Base-by-base conservation (phyloP, 129 eudicot species). In the Silybum marianum region DNA sequence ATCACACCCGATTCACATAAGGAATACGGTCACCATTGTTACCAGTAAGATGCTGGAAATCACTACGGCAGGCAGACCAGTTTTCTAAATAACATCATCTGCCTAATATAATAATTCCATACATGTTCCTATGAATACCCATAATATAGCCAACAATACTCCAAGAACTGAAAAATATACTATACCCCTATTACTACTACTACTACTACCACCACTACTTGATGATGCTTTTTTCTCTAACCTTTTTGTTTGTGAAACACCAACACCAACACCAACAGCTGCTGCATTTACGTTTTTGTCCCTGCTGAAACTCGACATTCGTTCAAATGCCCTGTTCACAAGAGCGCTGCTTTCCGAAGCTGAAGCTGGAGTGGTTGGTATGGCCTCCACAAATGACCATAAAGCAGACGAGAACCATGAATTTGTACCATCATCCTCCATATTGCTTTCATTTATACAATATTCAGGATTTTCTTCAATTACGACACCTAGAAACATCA, bases 331-430 rank as follows among this genome's bases (percentile, higher is more conserved):
- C 83, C 67, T 85, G 78, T 90, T 90, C 73, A 92, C 93, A 70
- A 92, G 78, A 76, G 90, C 92, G 44, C 78, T 60, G 58, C 82
- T 87, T 84, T 95, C 98, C 0, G 98, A 87, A 74, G 98, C 98
- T 12, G 94, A 92, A 85, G 98, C 98, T 66, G 96, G 98, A 58
- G 91, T 88, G 10, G 98, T 84, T n/a, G 98, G 98, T 90, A 95
- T 95, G 2, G 96, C 88, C 68, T 95, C 98, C 82, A 95, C 91
- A 78, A 95, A 90, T 0, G 91, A 69, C 98, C 97, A 95, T 4
- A 92, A 72, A 77, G 89, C 86, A 73, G 97, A 75, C 12, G 97
- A 82, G 42, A 91, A 60, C 97, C 96, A 92, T 10, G 97, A 85
- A 66, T 84, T 80, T 65, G 87, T 51, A 76, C 80, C 82, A 39